phyloP scores from a whole-genome alignment of 345 rosid genomes.

The Gossypium australe region DNA sequence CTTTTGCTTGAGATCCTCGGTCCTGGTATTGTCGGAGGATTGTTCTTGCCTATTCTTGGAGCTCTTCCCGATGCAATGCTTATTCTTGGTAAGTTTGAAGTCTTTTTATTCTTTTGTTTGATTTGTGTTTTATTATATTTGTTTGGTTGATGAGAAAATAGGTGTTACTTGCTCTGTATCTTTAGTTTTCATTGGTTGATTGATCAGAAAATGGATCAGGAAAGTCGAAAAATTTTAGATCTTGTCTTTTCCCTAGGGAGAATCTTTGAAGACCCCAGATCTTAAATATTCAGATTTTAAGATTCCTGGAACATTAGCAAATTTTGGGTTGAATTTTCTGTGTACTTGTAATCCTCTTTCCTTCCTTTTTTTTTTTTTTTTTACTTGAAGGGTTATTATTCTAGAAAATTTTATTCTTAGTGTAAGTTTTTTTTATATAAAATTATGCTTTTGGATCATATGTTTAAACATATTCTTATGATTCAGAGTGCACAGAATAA shows the following conservation, averaged over 20 bases:
- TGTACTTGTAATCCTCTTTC: background rate
- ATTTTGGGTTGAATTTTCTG: background rate
- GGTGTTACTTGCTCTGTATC: background rate
- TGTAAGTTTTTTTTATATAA: background rate
- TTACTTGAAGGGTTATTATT: background rate
- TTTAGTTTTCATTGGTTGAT: background rate
- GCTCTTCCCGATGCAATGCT: conserved; percentile 99
- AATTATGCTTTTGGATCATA: background rate
- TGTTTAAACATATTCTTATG: background rate
- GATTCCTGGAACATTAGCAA: background rate
- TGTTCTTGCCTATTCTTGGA: conserved; percentile 90
- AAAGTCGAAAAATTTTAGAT: background rate
- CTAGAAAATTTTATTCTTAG: background rate
- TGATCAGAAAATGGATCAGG: background rate
- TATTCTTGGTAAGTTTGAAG: conserved; percentile 56
- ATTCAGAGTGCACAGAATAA: background rate
- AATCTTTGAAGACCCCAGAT: background rate
- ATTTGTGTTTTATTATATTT: background rate
- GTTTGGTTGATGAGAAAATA: background rate
- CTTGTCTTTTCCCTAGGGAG: background rate
- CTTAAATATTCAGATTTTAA: background rate
- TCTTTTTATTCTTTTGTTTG: background rate
- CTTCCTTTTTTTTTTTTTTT: background rate
- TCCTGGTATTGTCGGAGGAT: conserved; percentile 89
- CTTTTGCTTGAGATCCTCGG: conserved; percentile 86